phyloP scores from a whole-genome alignment of 1,139 yeast species.

The Hansenula sp. region DNA sequence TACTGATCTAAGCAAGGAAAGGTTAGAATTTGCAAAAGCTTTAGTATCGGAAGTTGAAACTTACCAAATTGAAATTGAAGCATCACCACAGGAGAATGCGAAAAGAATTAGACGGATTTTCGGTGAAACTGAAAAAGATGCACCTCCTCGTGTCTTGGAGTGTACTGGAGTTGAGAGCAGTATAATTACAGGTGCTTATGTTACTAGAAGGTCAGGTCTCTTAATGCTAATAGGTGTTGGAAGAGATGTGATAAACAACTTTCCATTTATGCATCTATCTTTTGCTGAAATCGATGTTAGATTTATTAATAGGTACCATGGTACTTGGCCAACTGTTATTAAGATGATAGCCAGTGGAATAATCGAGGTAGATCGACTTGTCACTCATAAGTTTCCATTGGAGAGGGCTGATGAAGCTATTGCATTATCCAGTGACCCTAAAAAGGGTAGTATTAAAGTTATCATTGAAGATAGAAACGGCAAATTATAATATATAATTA shows the following conservation, averaged over 20 bases:
- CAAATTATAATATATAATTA: not conserved
- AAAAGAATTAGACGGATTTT: constrained; percentile 24
- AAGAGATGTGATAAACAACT: constrained; percentile 26
- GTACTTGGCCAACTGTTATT: constrained; percentile 45
- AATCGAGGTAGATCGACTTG: constrained; percentile 57
- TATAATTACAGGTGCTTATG: constrained; percentile 39
- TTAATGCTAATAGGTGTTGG: constrained; percentile 32
- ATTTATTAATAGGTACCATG: constrained; percentile 32
- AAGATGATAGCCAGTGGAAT: constrained; percentile 56
- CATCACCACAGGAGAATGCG: constrained; percentile 25
- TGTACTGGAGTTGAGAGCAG: constrained; percentile 71
- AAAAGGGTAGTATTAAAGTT: constrained; percentile 25
- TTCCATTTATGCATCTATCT: constrained; percentile 34
- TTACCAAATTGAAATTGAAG: constrained; percentile 23
- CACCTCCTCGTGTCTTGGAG: constrained; percentile 44
- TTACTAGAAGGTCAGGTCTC: constrained; percentile 29
- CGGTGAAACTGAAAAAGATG: constrained; percentile 20
- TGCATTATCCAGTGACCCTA: constrained; percentile 17
- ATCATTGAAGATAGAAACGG: constrained; percentile 19
- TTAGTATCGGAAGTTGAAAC: constrained; percentile 27
- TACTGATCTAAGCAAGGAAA: constrained; percentile 19
- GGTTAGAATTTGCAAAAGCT: constrained; percentile 19
- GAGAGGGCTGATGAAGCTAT: constrained; percentile 73
- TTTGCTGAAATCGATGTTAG: constrained; percentile 32
- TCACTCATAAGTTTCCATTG: constrained; percentile 70